Conservation (phyloP, 192 early-diverging fungal species). For the Coemansia sp. region DNA sequence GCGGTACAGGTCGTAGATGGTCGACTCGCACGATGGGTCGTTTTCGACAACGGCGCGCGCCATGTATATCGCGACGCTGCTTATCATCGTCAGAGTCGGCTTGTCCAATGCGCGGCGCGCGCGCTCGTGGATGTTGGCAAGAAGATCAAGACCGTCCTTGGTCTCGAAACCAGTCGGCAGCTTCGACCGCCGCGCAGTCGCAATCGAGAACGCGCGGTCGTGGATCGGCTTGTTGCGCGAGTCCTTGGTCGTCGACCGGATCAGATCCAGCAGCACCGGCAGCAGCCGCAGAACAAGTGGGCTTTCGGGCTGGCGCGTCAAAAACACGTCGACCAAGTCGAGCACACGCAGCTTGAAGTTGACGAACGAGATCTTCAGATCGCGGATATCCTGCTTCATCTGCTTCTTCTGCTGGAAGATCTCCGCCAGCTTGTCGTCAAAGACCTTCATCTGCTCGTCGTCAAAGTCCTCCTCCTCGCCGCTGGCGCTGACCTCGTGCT, state of each 20-base stretch:
- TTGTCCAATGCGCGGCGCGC: slow-evolving; percentile 63
- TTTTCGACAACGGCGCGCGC: slow-evolving; percentile 57
- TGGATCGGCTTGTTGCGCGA: slow-evolving; percentile 63
- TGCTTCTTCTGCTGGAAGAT: slow-evolving; percentile 85
- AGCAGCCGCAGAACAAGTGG: slow-evolving; percentile 72
- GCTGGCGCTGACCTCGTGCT: slow-evolving; percentile 51
- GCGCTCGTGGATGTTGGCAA: slow-evolving; percentile 68
- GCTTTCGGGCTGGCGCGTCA: slow-evolving; percentile 62
- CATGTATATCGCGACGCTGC: slow-evolving; percentile 58
- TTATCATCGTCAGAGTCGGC: slow-evolving; percentile 54
- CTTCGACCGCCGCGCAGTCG: slow-evolving; percentile 58
- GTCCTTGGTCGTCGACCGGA: slow-evolving; percentile 54
- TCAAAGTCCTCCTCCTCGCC: slow-evolving; percentile 63
- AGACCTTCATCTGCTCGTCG: slow-evolving; percentile 85
- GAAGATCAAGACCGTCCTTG: slow-evolving; percentile 58
- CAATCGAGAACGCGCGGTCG: slow-evolving; percentile 63
- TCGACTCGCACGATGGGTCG: slow-evolving; percentile 28
- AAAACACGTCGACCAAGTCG: slow-evolving; percentile 77
- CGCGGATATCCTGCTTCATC: slow-evolving; percentile 76
- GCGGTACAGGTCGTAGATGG: slow-evolving; percentile 53
- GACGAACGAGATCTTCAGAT: slow-evolving; percentile 72
- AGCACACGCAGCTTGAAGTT: slow-evolving; percentile 90
- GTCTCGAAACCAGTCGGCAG: slow-evolving; percentile 58
- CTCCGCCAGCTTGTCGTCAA: slow-evolving; percentile 90
- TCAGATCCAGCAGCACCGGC: slow-evolving; percentile 64